These are phyloP conservation scores for Ceratobasidium sp. DNA, from an alignment of 1,284 basidiomycete genomes.

Conservation along the genomic window DNA sequence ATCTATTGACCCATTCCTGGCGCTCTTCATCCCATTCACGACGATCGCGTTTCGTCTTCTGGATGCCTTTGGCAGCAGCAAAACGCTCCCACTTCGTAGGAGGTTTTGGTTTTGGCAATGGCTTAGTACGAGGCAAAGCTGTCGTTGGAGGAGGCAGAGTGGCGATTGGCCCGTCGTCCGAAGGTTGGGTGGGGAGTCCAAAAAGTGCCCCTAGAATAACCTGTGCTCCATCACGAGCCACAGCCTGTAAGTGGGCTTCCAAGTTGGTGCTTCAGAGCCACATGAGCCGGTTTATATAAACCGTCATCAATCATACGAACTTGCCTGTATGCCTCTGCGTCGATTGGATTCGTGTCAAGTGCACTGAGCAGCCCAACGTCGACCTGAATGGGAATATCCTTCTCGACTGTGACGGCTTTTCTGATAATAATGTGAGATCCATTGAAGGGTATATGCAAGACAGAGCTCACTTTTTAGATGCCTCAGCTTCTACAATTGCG, in stretches of 20 bases:
- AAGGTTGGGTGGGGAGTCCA: slow-evolving; percentile 74
- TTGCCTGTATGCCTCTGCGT: slow-evolving; percentile 77
- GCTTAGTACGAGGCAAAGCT: slow-evolving; percentile 85
- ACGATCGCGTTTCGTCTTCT: slow-evolving; percentile 77
- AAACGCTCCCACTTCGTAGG: slow-evolving; percentile 97
- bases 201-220: slow-evolving; percentile 81
- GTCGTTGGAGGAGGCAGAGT: slow-evolving; percentile 78
- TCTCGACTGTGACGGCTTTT: slow-evolving; percentile 71
- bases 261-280: slow-evolving; percentile 61
- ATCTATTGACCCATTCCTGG: slow-evolving; percentile 90
- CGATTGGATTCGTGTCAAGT: slow-evolving; percentile 85
- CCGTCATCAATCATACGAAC: slow-evolving; percentile 46
- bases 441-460: slow-evolving; percentile 31
- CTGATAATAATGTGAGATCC: slow-evolving; percentile 51
- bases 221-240: slow-evolving; percentile 87
- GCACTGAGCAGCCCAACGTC: slow-evolving; percentile 85
- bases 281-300: neutral
- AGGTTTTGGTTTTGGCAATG: slow-evolving; percentile 88
- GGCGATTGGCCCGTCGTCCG: slow-evolving; percentile 83
- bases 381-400: slow-evolving; percentile 78
- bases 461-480: slow-evolving; percentile 63
- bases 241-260: slow-evolving; percentile 78
- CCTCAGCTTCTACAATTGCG: slow-evolving; percentile 69
- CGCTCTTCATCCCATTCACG: slow-evolving; percentile 93
- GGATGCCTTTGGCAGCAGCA: slow-evolving; percentile 92